Percentiles rank a stretch among this genome's conserved stretches.
Evolutionary conservation across 768 basidiomycete species (phyloP).

Genomic region (Tephrocybe sp.): DNA sequence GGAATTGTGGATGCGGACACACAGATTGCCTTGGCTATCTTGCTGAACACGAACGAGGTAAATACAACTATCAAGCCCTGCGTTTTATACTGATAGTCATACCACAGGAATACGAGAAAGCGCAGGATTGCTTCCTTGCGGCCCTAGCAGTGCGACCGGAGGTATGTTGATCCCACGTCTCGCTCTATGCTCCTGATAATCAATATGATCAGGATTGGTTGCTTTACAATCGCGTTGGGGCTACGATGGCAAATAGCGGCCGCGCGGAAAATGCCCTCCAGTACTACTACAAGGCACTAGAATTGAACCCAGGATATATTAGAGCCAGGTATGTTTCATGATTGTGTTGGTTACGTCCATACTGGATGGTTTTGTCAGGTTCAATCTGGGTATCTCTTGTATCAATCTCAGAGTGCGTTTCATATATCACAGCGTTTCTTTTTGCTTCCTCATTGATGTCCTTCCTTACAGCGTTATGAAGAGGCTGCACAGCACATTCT

Average conservation of each 20-base stretch:
- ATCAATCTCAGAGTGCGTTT: slow-evolving; percentile 75
- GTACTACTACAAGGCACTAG: slow-evolving; percentile 84
- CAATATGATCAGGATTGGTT: slow-evolving; percentile 70
- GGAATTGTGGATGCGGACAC: slow-evolving; percentile 86
- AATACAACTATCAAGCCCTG: slow-evolving; percentile 7
- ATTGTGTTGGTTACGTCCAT: background rate
- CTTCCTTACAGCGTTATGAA: slow-evolving; percentile 67
- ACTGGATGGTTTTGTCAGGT: slow-evolving; percentile 45
- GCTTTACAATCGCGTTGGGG: slow-evolving; percentile 90
- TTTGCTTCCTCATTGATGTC: slow-evolving; percentile 1
- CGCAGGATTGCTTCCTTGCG: slow-evolving; percentile 90
- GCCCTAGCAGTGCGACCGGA: slow-evolving; percentile 87
- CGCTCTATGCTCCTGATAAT: slow-evolving; percentile 5
- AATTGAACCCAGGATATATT: slow-evolving; percentile 86
- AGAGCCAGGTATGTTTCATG: slow-evolving; percentile 63
- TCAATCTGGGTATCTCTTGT: slow-evolving; percentile 91
- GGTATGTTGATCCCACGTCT: slow-evolving; percentile 39
- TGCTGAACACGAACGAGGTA: slow-evolving; percentile 91
- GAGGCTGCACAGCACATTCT: slow-evolving; percentile 86
- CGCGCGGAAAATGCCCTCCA: slow-evolving; percentile 75
- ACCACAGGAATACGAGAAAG: slow-evolving; percentile 80
- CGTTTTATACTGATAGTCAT: slow-evolving; percentile 1
- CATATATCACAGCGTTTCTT: slow-evolving; percentile 8
- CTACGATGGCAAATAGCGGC: slow-evolving; percentile 90
- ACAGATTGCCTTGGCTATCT: slow-evolving; percentile 89